Evolutionary conservation across 2,329 filamentous ascomycete genomes (phyloP), one percentile per base, ranked within the genome.

Genomic region (Arthrobotrys sphaeroides): DNA sequence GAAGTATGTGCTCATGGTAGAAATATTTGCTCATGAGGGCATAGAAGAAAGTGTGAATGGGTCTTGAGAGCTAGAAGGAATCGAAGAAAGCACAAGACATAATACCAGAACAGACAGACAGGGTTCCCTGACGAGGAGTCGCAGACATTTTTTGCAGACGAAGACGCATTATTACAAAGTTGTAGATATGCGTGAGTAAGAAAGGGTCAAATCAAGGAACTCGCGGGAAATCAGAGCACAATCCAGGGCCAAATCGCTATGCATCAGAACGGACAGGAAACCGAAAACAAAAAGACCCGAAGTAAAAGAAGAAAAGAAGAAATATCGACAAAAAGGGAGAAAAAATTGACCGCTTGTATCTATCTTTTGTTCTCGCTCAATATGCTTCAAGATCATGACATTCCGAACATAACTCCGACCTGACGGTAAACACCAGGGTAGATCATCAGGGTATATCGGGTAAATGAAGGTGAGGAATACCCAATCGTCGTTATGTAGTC

Each of bases 231-330:
- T 59, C 38, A 66, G 62, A 68, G 42, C 26, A 69, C 38, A 69
- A 64, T 69, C 62, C 55, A 60, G 38, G 61, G 53, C 62, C 62
- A 68, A 65, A 75, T 69, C 72, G 72, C 72, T 75, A 75, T 75
- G 72, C 72, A 75, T 75, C 24, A 68, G 36, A 42, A 36, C 36
- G 16, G 31, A 67, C 31, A 73, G 9, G 18, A 59, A 49, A 45
- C 20, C n/a, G n/a, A 67, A 36, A 45, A 47, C 47, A 55, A 31
- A 31, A 38, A 36, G 18, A 36, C 28, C 49, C 49, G 28, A 47
- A 38, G 20, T 9, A 64, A 53, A 69, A 24, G 36, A 55, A 61
- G 38, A 18, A 13, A 49, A 51, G 4, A n/a, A 18, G 24, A 38
- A 3, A 67, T n/a, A n/a, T n/a, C n/a, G n/a, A n/a, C n/a, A n/a